Evolutionary conservation across 495 filamentous ascomycete species (phyloP), one percentile per base, ranked within the genome.

Genomic region (Neurospora sp.): DNA sequence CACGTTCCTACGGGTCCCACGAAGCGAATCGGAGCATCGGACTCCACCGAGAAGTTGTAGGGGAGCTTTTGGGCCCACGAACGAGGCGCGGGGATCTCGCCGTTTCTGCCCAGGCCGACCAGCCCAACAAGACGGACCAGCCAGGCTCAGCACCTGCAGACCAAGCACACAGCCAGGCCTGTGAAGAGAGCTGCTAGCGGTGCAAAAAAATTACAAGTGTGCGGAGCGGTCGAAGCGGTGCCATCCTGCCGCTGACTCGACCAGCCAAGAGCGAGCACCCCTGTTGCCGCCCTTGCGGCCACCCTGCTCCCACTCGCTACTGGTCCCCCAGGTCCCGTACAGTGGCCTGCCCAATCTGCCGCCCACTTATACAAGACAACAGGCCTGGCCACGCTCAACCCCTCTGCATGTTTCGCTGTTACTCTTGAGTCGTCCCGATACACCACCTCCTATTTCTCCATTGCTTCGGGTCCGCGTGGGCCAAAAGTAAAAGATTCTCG

Each of bases 361-460:
- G 27, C 54, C 54, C 54, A 35, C 74, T 70, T 76, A 75, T 76
- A 73, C 70, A 79, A 69, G 54, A 62, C 54, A 35, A 14, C 27
- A 62, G 54, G 54, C 54, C 54, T 62, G 27, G 72, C 75, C 72
- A 73, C 69, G 72, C 77, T 44, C 77, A 66, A 77, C 76, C 79
- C 79, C 79, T 78, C 78, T 71, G 39, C 69, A 70, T 69, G 48
- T 75, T 54, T 59, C 75, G 46, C 46, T 62, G 14, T 35, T 62
- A 35, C 12, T 62, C 54, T 62, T 31, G 54, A 62, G 14, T 62
- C 27, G 54, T 62, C 54, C 71, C 69, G 72, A 76, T 75, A 73
- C 73, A 75, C 70, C 76, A 75, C 77, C 76, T 73, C 75, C 79
- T 73, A 72, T 75, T 78, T 74, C 62, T 76, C 70, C 35, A 66